Percentiles rank a stretch among this genome's conserved stretches.
Evolutionary conservation across 2,329 filamentous ascomycete species (phyloP).

Genomic region (Tricladium varicosporioides): DNA sequence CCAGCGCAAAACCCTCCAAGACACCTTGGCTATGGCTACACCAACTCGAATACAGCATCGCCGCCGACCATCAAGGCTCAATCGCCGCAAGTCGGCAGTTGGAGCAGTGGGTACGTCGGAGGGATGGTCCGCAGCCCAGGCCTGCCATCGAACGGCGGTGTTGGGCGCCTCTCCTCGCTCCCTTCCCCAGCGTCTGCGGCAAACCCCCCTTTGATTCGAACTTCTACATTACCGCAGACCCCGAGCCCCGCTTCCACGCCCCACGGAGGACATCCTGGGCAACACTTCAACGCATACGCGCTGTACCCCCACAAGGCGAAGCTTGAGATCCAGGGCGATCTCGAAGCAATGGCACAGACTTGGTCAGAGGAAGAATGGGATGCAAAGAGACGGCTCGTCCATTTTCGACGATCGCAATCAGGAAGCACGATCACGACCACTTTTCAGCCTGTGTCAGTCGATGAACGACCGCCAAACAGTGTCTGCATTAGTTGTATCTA

Average conservation of each 20-base stretch:
- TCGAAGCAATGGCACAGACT: conserved; percentile 77
- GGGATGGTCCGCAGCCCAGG: conserved; percentile 43
- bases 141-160: conserved; percentile 35
- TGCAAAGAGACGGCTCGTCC: conserved; percentile 77
- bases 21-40: conserved; percentile 41
- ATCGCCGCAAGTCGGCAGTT: conserved; percentile 46
- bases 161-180: conserved; percentile 21
- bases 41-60: conserved; percentile 40
- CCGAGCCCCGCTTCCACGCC: conserved; percentile 45
- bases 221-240: conserved; percentile 62
- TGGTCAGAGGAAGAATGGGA: conserved; percentile 84
- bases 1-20: conserved; percentile 38
- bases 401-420: conserved; percentile 79
- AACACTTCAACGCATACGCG: conserved; percentile 47
- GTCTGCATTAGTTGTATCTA: conserved; percentile 97
- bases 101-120: conserved; percentile 46
- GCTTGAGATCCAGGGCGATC: conserved; percentile 80
- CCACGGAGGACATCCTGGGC: conserved; percentile 33
- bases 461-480: conserved; percentile 77
- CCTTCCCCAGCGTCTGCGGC: conserved; percentile 29
- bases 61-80: conserved; percentile 43
- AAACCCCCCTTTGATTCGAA: conserved; percentile 63
- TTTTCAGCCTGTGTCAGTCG: conserved; percentile 75
- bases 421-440: conserved; percentile 78
- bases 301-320: conserved; percentile 80